A percentile compares a stretch with the other conserved stretches of the same genome.
phyloP scores from a whole-genome alignment of 1,284 basidiomycete species.

The Naganishia liquefaciens region DNA sequence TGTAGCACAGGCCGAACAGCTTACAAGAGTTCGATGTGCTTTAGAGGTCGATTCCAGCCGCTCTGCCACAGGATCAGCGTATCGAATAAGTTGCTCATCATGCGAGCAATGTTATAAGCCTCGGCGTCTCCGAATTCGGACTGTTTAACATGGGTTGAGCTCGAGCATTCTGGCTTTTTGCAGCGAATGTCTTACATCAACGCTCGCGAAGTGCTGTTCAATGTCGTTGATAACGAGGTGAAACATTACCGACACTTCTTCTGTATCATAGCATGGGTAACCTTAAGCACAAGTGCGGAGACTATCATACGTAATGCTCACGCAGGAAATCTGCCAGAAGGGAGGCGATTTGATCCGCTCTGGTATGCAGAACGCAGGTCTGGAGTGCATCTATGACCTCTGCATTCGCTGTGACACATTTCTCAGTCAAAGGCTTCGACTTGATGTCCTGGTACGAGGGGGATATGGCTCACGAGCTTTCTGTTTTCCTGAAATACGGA shows the following conservation, averaged over 20 bases:
- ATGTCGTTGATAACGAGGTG: conserved; percentile 45
- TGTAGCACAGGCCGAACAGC: background rate
- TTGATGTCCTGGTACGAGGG: too few species aligned
- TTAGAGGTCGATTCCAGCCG: conserved; percentile 42
- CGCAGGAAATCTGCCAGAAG: conserved; percentile 23
- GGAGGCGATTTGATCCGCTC: conserved; percentile 4
- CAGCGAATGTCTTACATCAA: conserved; percentile 37
- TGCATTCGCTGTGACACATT: background rate
- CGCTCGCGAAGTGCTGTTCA: conserved; percentile 36
- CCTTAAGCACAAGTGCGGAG: background rate
- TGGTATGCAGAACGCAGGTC: conserved; percentile 8
- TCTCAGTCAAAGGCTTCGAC: background rate
- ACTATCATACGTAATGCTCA: background rate
- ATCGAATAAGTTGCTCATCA: conserved; percentile 30
- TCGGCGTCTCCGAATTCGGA: background rate
- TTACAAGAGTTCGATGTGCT: conserved; percentile 26
- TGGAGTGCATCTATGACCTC: conserved; percentile 15
- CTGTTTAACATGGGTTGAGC: background rate
- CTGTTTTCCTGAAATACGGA: conserved; percentile 24
- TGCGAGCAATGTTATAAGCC: background rate
- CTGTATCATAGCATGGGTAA: conserved; percentile 26
- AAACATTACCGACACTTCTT: conserved; percentile 43
- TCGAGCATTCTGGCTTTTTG: background rate
- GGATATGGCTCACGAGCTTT: conserved; percentile 5
- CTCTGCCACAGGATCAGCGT: conserved; percentile 45